Conservation (phyloP, 129 eudicot species). For the Apium graveolens region DNA sequence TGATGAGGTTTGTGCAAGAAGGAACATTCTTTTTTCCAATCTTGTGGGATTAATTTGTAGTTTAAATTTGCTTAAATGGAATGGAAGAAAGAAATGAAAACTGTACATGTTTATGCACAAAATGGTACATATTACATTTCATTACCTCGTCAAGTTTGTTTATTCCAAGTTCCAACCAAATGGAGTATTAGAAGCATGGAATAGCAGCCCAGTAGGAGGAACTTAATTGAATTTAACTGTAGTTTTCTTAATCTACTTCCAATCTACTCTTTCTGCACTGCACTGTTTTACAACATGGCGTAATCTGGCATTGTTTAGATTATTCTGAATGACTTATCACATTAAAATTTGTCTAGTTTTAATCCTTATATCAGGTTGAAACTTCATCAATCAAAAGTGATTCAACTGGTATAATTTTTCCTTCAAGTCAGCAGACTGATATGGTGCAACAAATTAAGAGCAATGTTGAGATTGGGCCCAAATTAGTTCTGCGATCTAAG, state of each 20-base stretch:
- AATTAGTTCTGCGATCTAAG: constrained; percentile 5
- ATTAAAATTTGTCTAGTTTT: neutral
- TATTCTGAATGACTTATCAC: neutral
- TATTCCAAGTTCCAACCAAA: neutral
- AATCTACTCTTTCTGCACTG: neutral
- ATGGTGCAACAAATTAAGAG: constrained; percentile 14
- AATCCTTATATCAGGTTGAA: constrained; percentile 24
- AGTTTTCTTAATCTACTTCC: neutral
- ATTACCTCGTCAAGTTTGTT: neutral
- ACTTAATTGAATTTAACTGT: neutral
- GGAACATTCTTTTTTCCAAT: no score
- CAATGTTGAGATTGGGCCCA: constrained; percentile 14
- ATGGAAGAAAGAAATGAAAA: neutral
- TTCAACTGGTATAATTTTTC: constrained; percentile 21
- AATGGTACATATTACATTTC: neutral
- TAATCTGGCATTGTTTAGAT: neutral
- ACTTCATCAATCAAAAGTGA: constrained; percentile 19
- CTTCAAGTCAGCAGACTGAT: constrained; percentile 22
- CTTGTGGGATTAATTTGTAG: neutral
- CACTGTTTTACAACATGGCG: neutral
- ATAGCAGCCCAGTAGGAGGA: no score
- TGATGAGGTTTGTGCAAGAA: neutral
- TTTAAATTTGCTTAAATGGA: neutral
- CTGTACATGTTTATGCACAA: neutral
- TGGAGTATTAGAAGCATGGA: neutral